These are phyloP conservation scores for Arthrobotrys musiformis DNA, from an alignment of 2,329 filamentous ascomycete genomes.

Conservation along the genomic window DNA sequence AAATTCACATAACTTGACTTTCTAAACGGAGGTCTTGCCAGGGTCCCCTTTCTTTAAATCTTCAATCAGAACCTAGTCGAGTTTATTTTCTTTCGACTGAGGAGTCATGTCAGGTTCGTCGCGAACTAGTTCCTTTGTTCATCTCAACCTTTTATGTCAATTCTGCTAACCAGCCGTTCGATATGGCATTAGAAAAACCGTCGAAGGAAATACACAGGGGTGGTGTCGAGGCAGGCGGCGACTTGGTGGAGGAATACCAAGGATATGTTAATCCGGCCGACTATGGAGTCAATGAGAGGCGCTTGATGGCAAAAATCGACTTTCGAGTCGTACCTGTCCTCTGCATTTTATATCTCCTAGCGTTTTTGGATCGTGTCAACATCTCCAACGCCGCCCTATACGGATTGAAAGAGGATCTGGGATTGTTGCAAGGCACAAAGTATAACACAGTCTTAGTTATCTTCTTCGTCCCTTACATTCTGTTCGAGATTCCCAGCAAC, in stretches of 20 bases:
- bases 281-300: constrained; percentile 66
- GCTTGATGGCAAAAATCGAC: constrained; percentile 77
- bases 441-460: constrained; percentile 82
- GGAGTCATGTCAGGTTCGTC: constrained; percentile 49
- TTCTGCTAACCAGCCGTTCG: not conserved
- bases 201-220: constrained; percentile 33
- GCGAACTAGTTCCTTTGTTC: not conserved
- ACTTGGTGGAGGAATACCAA: constrained; percentile 50
- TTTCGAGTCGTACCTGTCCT: constrained; percentile 77
- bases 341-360: constrained; percentile 76
- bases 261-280: constrained; percentile 31
- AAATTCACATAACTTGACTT: constrained; percentile 30
- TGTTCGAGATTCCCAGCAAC: constrained; percentile 77
- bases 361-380: constrained; percentile 79
- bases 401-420: constrained; percentile 72
- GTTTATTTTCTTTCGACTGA: constrained; percentile 27
- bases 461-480: constrained; percentile 82
- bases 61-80: constrained; percentile 26
- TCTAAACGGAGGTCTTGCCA: constrained; percentile 39
- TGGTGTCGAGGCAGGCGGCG: constrained; percentile 36
- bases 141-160: not conserved
- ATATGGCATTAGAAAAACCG: constrained; percentile 39
- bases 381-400: constrained; percentile 81
- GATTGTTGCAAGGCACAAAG: constrained; percentile 68
- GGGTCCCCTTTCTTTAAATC: constrained; percentile 46